Conservation (phyloP, 1,284 basidiomycete genomes). For the Marasmius sp. region DNA sequence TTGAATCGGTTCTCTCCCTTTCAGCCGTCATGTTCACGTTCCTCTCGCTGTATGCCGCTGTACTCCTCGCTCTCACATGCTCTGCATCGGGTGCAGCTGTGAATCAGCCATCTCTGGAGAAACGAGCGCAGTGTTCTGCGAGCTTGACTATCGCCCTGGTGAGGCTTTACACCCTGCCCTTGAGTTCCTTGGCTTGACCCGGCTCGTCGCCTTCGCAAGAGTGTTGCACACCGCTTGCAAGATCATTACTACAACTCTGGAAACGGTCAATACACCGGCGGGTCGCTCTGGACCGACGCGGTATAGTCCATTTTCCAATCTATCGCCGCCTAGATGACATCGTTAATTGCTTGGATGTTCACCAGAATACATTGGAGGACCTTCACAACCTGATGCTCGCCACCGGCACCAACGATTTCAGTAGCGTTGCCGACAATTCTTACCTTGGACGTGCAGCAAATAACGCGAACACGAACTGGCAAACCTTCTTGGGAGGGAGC, state of each 20-base stretch:
- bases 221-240: conserved; percentile 42
- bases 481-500: conserved; percentile 38
- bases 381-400: conserved; percentile 54
- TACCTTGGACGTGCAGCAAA: conserved; percentile 42
- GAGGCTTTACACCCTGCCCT: conserved; percentile 1
- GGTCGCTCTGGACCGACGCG: conserved; percentile 52
- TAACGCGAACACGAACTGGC: conserved; percentile 40
- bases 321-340: background rate
- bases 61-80: background rate
- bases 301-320: conserved; percentile 25
- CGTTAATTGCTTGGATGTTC: background rate
- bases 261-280: conserved; percentile 40
- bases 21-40: background rate
- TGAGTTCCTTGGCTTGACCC: background rate
- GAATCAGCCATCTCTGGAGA: background rate
- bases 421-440: conserved; percentile 39
- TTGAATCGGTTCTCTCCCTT: background rate
- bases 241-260: conserved; percentile 37
- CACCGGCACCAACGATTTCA: conserved; percentile 35
- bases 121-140: conserved; percentile 28
- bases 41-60: background rate
- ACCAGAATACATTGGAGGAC: conserved; percentile 54
- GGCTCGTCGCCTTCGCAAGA: conserved; percentile 22
- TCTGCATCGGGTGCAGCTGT: background rate
- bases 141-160: conserved; percentile 32